Percentiles rank a stretch among this genome's conserved stretches.
Conservation (phyloP, 1,284 basidiomycete genomes). For the Athelia psychrophila region DNA sequence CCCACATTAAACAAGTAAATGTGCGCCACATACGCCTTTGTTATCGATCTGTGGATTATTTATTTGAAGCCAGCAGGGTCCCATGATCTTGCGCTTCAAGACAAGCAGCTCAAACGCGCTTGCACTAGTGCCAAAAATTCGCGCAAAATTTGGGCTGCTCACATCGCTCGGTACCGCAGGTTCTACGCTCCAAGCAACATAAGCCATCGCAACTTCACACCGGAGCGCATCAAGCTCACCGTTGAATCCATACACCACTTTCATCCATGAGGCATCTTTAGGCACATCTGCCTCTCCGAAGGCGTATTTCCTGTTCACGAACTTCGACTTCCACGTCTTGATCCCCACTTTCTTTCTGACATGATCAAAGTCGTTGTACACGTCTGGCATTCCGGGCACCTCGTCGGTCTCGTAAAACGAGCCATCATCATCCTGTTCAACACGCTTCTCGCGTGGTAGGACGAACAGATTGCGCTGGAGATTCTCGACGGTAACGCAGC, state of each 20-base stretch:
- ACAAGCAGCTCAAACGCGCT: constrained; percentile 95
- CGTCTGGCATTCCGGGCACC: constrained; percentile 64
- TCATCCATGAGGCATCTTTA: constrained; percentile 85
- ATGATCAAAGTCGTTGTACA: constrained; percentile 84
- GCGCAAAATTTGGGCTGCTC: constrained; percentile 81
- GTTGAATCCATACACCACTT: constrained; percentile 85
- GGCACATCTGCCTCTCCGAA: constrained; percentile 90
- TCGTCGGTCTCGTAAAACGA: constrained; percentile 73
- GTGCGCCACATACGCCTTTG: constrained; percentile 62
- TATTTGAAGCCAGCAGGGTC: constrained; percentile 95
- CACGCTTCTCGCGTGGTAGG: constrained; percentile 72
- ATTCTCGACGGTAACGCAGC: constrained; percentile 83
- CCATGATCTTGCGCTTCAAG: constrained; percentile 96
- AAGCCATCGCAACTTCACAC: too few relatives aligned
- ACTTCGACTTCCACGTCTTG: constrained; percentile 78
- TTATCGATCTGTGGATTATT: constrained; percentile 70
- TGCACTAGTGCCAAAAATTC: constrained; percentile 92
- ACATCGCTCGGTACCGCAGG: constrained; percentile 68
- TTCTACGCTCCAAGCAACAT: constrained; percentile 27
- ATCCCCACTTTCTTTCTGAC: constrained; percentile 75
- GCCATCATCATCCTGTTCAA: constrained; percentile 59
- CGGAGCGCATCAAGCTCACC: constrained; percentile 36
- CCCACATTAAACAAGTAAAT: constrained; percentile 3
- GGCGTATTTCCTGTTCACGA: constrained; percentile 89
- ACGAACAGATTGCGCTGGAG: constrained; percentile 93